Evolutionary conservation across 2,329 filamentous ascomycete species (phyloP).

Genomic region (Claviceps sp.): DNA sequence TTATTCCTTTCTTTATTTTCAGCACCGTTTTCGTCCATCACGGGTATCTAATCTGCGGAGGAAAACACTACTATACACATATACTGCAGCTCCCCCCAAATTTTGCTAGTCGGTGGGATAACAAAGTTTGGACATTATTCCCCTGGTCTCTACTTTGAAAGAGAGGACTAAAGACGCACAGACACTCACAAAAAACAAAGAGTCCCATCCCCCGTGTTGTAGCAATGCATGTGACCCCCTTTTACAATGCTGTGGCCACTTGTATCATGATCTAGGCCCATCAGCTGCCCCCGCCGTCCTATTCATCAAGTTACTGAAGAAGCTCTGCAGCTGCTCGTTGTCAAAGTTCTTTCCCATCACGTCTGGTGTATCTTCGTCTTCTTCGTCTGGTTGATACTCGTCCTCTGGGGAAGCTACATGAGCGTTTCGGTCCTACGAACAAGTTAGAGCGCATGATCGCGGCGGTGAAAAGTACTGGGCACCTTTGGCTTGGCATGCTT

Average conservation of each 20-base stretch:
- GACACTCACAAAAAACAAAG: background rate
- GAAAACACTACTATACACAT: conserved; percentile 7
- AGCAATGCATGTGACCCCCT: background rate
- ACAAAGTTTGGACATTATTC: background rate
- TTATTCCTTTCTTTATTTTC: background rate
- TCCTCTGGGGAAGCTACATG: conserved; percentile 32
- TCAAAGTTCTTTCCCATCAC: conserved; percentile 32
- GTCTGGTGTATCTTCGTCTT: conserved; percentile 22
- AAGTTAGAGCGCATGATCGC: background rate
- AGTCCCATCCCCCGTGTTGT: background rate
- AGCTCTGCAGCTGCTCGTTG: conserved; percentile 44
- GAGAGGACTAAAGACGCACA: too few relatives aligned
- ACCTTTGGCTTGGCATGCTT: background rate
- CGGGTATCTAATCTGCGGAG: conserved; percentile 29
- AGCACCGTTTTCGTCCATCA: conserved; percentile 10
- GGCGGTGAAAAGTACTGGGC: background rate
- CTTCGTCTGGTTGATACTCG: conserved; percentile 9
- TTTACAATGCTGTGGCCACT: background rate
- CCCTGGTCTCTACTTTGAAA: too few relatives aligned
- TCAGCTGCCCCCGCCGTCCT: conserved; percentile 24
- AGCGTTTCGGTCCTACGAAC: conserved; percentile 40
- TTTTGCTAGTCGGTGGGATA: background rate
- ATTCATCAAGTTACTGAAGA: conserved; percentile 48
- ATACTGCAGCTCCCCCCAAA: background rate
- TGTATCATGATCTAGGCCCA: conserved; percentile 8